Percentiles rank a stretch among this genome's conserved stretches.
These are phyloP conservation scores for Sugiyamaella valdiviana DNA, from an alignment of 805 yeast genomes.

Conservation along the genomic window DNA sequence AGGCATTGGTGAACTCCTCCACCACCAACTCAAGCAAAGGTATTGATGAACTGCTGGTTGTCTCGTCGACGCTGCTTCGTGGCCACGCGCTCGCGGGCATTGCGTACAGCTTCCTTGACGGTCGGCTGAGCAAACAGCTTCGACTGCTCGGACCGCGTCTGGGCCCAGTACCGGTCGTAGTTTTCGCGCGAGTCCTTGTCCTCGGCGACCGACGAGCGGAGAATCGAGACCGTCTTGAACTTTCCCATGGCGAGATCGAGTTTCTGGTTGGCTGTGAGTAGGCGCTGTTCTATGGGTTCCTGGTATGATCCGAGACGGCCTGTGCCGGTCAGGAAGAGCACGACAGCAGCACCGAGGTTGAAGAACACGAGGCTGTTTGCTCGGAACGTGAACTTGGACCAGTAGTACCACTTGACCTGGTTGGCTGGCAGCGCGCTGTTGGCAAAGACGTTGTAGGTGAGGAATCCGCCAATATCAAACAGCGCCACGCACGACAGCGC, in stretches of 20 bases:
- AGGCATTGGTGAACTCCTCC: background rate
- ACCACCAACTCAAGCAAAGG: background rate
- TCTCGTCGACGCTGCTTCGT: slow-evolving; percentile 1
- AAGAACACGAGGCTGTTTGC: slow-evolving; percentile 10
- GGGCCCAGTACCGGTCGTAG: slow-evolving; percentile 5
- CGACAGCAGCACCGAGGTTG: slow-evolving; percentile 8
- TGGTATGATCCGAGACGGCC: slow-evolving; percentile 13
- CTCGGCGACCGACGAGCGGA: slow-evolving; percentile 11
- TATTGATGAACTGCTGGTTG: slow-evolving; percentile 1
- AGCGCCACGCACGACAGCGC: slow-evolving; percentile 1
- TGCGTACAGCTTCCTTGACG: background rate
- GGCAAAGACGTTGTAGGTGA: slow-evolving; percentile 5
- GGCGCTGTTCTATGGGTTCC: slow-evolving; percentile 10
- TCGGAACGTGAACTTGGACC: slow-evolving; percentile 14
- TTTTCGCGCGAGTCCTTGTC: slow-evolving; percentile 10
- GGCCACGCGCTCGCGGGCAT: background rate
- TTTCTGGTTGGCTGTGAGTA: slow-evolving; percentile 5
- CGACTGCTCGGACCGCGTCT: background rate
- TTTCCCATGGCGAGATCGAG: slow-evolving; percentile 8
- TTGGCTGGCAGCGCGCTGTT: slow-evolving; percentile 9
- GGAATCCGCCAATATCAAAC: slow-evolving; percentile 10
- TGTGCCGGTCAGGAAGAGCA: slow-evolving; percentile 14
- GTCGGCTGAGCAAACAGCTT: background rate
- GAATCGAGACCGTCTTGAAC: slow-evolving; percentile 6
- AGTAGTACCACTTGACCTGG: slow-evolving; percentile 17